Percentiles rank a stretch among this genome's conserved stretches.
Evolutionary conservation across 2,329 filamentous ascomycete species (phyloP).

Genomic region (Aspergillus viridinutans): DNA sequence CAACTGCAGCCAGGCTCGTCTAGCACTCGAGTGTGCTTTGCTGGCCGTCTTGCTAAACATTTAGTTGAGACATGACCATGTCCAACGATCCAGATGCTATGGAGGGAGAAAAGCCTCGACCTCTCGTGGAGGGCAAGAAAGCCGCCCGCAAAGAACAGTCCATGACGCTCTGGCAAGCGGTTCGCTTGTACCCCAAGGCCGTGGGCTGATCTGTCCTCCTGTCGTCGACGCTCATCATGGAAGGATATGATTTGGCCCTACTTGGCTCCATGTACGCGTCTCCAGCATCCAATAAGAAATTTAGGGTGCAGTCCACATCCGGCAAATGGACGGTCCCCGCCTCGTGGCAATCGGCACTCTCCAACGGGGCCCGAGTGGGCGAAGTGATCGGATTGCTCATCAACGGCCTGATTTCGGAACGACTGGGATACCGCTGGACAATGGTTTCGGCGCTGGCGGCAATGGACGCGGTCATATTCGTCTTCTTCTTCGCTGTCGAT

Average conservation of each 20-base stretch:
- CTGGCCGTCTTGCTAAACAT: background rate
- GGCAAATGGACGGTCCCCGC: constrained; percentile 25
- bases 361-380: constrained; percentile 18
- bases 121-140: constrained; percentile 18
- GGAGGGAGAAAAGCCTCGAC: constrained; percentile 1
- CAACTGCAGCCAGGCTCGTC: background rate
- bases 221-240: constrained; percentile 38
- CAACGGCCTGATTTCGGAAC: constrained; percentile 26
- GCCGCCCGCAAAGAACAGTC: constrained; percentile 31
- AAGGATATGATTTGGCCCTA: constrained; percentile 38
- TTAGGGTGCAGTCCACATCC: constrained; percentile 17
- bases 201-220: constrained; percentile 35
- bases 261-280: constrained; percentile 32
- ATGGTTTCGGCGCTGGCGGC: constrained; percentile 34
- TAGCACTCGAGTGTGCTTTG: background rate
- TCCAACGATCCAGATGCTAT: background rate
- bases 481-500: constrained; percentile 46
- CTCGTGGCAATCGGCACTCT: constrained; percentile 30
- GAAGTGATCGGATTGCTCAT: constrained; percentile 26
- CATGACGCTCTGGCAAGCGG: constrained; percentile 32
- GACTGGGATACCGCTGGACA: constrained; percentile 26
- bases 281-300: constrained; percentile 29
- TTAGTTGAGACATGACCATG: background rate
- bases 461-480: constrained; percentile 41
- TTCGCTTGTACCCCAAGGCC: constrained; percentile 31